A percentile compares a stretch with the other conserved stretches of the same genome.
These are phyloP conservation scores for Aspergillus sp. DNA, from an alignment of 2,329 filamentous ascomycete genomes.

Conservation along the genomic window DNA sequence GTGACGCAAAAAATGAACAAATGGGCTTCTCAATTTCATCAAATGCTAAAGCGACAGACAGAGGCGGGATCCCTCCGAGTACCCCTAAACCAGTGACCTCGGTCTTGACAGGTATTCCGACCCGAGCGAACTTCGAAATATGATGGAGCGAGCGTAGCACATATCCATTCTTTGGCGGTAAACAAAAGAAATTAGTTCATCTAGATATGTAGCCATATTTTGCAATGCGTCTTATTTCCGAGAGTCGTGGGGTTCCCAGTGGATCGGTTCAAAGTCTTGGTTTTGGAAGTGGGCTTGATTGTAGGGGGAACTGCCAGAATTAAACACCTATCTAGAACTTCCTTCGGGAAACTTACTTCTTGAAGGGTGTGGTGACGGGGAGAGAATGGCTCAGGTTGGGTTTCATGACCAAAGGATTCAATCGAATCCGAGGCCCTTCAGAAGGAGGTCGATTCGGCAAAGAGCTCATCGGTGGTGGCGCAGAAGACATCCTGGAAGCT, in stretches of 20 bases:
- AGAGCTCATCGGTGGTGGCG: constrained; percentile 28
- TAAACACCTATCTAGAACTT: constrained; percentile 1
- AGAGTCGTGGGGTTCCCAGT: constrained; percentile 39
- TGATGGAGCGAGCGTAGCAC: too few species aligned
- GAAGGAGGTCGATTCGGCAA: constrained; percentile 25
- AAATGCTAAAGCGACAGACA: constrained; percentile 1
- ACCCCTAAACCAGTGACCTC: too few species aligned
- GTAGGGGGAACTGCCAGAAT: constrained; percentile 33
- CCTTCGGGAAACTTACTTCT: constrained; percentile 29
- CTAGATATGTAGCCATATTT: too few species aligned
- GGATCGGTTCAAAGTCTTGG: constrained; percentile 41
- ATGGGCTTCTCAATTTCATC: neutral
- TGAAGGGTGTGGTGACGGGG: constrained; percentile 37
- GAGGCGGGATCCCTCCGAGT: neutral
- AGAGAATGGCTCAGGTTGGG: constrained; percentile 35
- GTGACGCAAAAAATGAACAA: too few species aligned
- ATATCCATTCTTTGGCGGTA: too few species aligned
- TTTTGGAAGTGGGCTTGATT: constrained; percentile 45
- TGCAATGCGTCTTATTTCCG: constrained; percentile 16
- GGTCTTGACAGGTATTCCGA: too few species aligned
- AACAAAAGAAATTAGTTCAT: too few species aligned
- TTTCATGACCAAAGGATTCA: constrained; percentile 39
- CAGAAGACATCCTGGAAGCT: constrained; percentile 19
- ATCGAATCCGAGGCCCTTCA: constrained; percentile 36
- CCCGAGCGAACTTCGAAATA: too few species aligned